phyloP scores from a whole-genome alignment of 1,284 basidiomycete species.

The Ceraceosorus bombacis region DNA sequence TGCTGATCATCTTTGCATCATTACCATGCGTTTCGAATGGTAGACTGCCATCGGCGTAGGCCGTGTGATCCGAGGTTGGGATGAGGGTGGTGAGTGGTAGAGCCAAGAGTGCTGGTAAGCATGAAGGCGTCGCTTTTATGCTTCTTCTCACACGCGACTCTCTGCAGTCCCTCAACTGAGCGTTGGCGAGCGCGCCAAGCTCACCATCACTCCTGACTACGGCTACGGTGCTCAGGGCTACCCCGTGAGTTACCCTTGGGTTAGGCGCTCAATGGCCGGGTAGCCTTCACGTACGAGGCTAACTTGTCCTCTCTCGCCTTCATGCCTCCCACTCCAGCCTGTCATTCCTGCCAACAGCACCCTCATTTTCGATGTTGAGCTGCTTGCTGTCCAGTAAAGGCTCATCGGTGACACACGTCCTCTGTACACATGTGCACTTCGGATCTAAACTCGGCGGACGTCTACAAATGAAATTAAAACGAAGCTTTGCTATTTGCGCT shows the following conservation, averaged over 20 bases:
- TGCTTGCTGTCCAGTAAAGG: constrained; percentile 49
- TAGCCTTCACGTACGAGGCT: background rate
- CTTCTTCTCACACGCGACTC: background rate
- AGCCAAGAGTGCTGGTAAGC: too few relatives aligned
- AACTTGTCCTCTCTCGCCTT: too few relatives aligned
- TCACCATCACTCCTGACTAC: constrained; percentile 47
- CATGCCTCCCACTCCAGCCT: constrained; percentile 17
- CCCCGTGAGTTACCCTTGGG: constrained; percentile 7
- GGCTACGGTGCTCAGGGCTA: constrained; percentile 43
- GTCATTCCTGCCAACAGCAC: constrained; percentile 49
- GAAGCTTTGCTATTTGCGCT: too few relatives aligned
- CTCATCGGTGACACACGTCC: constrained; percentile 4
- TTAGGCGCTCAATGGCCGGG: constrained; percentile 15
- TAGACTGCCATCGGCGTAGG: constrained; percentile 33
- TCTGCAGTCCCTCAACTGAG: constrained; percentile 45
- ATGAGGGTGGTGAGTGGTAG: constrained; percentile 41
- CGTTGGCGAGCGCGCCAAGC: constrained; percentile 48
- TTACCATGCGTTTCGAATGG: background rate
- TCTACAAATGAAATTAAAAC: too few relatives aligned
- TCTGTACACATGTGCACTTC: too few relatives aligned
- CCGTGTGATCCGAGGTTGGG: constrained; percentile 50
- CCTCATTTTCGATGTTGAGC: constrained; percentile 48
- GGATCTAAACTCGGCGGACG: too few relatives aligned
- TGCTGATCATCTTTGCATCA: background rate
- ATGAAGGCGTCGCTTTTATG: background rate